A percentile compares a stretch with the other conserved stretches of the same genome.
These are phyloP conservation scores for Peronospora belbahrii DNA, from an alignment of 352 stramenopile species.

Conservation along the genomic window DNA sequence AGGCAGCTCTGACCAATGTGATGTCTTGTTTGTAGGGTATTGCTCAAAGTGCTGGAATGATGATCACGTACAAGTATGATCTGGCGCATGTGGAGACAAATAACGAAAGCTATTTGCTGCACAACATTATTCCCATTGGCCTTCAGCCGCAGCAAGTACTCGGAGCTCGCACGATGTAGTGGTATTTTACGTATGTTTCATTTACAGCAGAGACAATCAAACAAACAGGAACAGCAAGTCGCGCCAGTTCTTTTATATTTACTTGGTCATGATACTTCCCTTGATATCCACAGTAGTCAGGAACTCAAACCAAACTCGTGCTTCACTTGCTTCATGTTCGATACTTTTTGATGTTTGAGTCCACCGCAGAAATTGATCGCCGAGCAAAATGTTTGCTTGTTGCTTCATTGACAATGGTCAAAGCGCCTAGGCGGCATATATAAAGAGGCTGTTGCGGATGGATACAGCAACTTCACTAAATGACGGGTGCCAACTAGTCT, in stretches of 20 bases:
- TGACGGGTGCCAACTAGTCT: conserved; percentile 79
- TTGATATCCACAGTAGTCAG: conserved; percentile 11
- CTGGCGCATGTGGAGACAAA: conserved; percentile 61
- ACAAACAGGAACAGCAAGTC: neutral
- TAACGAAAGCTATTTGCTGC: conserved; percentile 77
- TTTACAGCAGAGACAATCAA: neutral
- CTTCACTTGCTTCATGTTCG: conserved; percentile 13
- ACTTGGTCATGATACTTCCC: conserved; percentile 19
- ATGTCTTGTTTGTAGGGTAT: conserved; percentile 35
- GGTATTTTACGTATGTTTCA: neutral
- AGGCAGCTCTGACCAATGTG: neutral
- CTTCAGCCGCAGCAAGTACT: conserved; percentile 57
- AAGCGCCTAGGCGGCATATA: conserved; percentile 50
- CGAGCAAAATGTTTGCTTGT: neutral
- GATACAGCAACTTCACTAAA: conserved; percentile 72
- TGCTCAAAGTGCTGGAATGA: conserved; percentile 66
- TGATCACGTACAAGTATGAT: conserved; percentile 88
- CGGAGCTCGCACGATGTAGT: conserved; percentile 14
- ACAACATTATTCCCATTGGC: conserved; percentile 70
- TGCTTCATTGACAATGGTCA: neutral
- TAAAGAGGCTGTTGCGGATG: conserved; percentile 79
- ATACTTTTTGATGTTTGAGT: conserved; percentile 7
- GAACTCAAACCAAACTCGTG: neutral
- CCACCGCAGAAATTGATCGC: conserved; percentile 5
- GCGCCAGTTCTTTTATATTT: conserved; percentile 8